A percentile compares a stretch with the other conserved stretches of the same genome.
Evolutionary conservation across 306 rosid genomes (phyloP).

Genomic region (Fragaria nilgerrensis): DNA sequence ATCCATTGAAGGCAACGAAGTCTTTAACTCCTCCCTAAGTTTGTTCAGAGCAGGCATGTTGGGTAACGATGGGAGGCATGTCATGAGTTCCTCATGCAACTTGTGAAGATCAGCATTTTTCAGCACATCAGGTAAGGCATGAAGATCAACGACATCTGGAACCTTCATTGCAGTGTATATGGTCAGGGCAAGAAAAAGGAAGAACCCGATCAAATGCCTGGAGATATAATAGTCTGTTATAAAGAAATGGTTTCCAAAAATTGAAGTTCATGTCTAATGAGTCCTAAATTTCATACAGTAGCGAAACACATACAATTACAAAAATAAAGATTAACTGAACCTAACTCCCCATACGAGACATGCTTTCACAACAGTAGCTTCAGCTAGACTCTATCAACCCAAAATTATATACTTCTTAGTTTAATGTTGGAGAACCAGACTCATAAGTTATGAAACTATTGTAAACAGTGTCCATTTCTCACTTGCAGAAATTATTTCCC

Average conservation of each 20-base stretch:
- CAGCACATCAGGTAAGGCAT: conserved; percentile 60
- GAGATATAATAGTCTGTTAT: conserved; percentile 21
- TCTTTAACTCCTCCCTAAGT: conserved; percentile 55
- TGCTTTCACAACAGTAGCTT: background rate
- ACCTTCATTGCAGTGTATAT: conserved; percentile 80
- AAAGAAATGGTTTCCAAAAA: background rate
- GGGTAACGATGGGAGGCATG: conserved; percentile 76
- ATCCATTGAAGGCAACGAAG: conserved; percentile 50
- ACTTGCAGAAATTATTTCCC: background rate
- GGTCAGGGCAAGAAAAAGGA: conserved; percentile 86
- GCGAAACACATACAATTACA: background rate
- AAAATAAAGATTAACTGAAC: background rate
- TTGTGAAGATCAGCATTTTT: conserved; percentile 73
- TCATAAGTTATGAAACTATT: background rate
- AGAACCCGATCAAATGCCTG: conserved; percentile 98
- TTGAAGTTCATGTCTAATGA: background rate
- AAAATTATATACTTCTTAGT: background rate
- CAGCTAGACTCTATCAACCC: background rate
- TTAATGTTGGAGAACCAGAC: background rate
- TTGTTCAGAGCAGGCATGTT: conserved; percentile 61
- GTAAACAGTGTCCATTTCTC: background rate
- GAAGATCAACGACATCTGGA: conserved; percentile 78
- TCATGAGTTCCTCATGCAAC: conserved; percentile 63
- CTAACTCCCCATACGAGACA: background rate
- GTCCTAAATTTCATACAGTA: background rate